Evolutionary conservation across 2,329 filamentous ascomycete species (phyloP).

Genomic region (Arthrinium puccinioides): DNA sequence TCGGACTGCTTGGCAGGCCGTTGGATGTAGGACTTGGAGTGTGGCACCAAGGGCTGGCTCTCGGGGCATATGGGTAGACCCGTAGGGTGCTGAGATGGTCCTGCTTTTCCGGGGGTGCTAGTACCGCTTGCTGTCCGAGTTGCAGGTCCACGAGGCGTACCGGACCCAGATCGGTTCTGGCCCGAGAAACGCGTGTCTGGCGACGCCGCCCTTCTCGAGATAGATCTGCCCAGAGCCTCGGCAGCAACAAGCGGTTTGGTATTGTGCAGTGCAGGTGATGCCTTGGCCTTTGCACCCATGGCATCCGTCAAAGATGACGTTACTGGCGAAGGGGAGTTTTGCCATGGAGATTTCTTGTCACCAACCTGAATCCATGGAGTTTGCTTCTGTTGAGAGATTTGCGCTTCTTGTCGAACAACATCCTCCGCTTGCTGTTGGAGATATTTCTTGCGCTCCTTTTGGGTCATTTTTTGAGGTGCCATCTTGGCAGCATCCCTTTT

Average conservation of each 20-base stretch:
- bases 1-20: slow-evolving; percentile 52
- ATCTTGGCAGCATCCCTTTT: slow-evolving; percentile 33
- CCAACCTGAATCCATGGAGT: slow-evolving; percentile 38
- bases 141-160: slow-evolving; percentile 7
- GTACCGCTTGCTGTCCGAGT: slow-evolving; percentile 3
- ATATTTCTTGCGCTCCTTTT: slow-evolving; percentile 85
- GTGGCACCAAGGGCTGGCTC: slow-evolving; percentile 40
- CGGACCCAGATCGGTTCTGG: slow-evolving; percentile 30
- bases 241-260: slow-evolving; percentile 36
- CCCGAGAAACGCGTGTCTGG: slow-evolving; percentile 58
- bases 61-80: slow-evolving; percentile 20
- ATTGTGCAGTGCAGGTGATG: slow-evolving; percentile 20
- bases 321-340: slow-evolving; percentile 41
- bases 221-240: slow-evolving; percentile 30
- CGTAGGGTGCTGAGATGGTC: slow-evolving; percentile 13
- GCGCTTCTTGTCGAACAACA: slow-evolving; percentile 27
- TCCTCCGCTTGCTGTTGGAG: slow-evolving; percentile 58
- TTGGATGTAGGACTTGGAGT: slow-evolving; percentile 54
- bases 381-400: slow-evolving; percentile 22
- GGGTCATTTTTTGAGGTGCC: slow-evolving; percentile 61
- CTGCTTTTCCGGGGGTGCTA: slow-evolving; percentile 3
- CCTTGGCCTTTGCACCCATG: slow-evolving; percentile 26
- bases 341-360: slow-evolving; percentile 57
- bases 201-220: slow-evolving; percentile 44
- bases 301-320: slow-evolving; percentile 45